Conservation (phyloP, 192 early-diverging fungal genomes). For the Umbelopsis ramanniana region DNA sequence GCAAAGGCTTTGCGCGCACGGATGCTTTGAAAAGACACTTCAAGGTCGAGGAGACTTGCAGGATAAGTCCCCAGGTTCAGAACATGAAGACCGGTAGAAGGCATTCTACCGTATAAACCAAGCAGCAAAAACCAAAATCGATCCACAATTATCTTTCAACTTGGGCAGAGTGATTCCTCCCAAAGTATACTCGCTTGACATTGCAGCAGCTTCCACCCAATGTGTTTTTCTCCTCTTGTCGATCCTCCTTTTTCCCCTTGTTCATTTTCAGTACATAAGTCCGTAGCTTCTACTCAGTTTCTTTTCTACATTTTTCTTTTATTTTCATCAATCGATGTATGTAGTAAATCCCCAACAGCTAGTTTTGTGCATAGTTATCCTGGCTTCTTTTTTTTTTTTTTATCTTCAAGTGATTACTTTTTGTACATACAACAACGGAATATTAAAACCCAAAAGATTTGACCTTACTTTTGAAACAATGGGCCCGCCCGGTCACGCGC, state of each 20-base stretch:
- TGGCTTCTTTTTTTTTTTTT: background rate
- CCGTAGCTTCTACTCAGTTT: too few species aligned
- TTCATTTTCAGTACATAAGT: too few species aligned
- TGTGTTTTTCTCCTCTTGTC: too few species aligned
- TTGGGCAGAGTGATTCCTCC: too few species aligned
- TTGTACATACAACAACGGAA: background rate
- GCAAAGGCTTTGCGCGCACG: constrained; percentile 71
- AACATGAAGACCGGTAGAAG: constrained; percentile 27
- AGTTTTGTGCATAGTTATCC: constrained; percentile 1
- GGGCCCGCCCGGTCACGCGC: background rate
- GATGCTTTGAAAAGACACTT: constrained; percentile 77
- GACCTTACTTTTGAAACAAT: background rate
- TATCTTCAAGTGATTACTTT: background rate
- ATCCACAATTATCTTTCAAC: too few species aligned
- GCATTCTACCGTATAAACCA: background rate
- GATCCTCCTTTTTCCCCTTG: too few species aligned
- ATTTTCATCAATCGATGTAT: background rate
- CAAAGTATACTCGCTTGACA: too few species aligned
- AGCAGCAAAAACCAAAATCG: too few species aligned
- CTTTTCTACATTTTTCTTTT: background rate
- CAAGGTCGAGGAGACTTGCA: constrained; percentile 38
- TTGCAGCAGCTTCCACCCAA: too few species aligned
- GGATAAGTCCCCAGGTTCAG: constrained; percentile 31
- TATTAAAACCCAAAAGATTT: background rate
- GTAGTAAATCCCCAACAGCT: background rate